Conservation (phyloP, 768 basidiomycete genomes). For the Suillus subalutaceus region DNA sequence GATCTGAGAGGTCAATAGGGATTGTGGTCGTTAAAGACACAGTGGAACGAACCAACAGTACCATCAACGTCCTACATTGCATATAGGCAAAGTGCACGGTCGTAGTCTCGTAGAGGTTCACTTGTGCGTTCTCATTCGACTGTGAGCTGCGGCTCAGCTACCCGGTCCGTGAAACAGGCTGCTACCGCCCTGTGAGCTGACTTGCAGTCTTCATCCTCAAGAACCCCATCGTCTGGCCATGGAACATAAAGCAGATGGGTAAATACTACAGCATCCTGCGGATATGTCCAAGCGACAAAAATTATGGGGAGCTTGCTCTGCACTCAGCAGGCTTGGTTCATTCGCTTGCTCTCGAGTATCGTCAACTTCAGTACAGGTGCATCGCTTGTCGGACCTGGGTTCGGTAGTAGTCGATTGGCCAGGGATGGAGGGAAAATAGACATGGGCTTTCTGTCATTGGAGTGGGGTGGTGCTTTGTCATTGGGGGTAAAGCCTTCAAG, state of each 20-base stretch:
- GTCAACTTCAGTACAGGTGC: slow-evolving; percentile 58
- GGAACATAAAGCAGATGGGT: slow-evolving; percentile 71
- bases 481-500: no score
- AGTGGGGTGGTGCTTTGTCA: neutral
- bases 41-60: neutral
- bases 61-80: neutral
- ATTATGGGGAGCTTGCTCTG: slow-evolving; percentile 62
- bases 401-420: slow-evolving; percentile 54
- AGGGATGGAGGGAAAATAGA: slow-evolving; percentile 68
- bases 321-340: slow-evolving; percentile 63
- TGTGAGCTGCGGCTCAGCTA: neutral
- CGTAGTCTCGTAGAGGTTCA: neutral
- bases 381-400: slow-evolving; percentile 45
- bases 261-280: slow-evolving; percentile 50
- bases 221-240: slow-evolving; percentile 90
- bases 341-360: slow-evolving; percentile 45
- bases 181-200: neutral
- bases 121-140: neutral
- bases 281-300: slow-evolving; percentile 31
- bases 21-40: neutral
- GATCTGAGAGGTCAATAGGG: neutral
- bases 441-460: slow-evolving; percentile 66
- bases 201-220: slow-evolving; percentile 53
- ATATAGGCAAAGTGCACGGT: neutral
- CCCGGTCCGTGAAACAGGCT: neutral